These are phyloP conservation scores for Penicillium sp. DNA, from an alignment of 2,329 filamentous ascomycete genomes.

Conservation along the genomic window DNA sequence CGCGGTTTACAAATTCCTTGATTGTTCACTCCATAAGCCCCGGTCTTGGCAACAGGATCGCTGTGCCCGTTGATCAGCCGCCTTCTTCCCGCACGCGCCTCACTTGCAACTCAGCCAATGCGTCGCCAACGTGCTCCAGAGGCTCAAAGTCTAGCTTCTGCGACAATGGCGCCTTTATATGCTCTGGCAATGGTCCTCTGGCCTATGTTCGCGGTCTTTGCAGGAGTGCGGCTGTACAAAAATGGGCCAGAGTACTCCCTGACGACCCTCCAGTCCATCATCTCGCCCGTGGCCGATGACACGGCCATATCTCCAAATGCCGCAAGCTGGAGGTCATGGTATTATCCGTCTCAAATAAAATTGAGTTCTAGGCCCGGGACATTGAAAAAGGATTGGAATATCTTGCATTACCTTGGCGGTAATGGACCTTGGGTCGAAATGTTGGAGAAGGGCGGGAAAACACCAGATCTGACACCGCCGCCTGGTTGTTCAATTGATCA, in stretches of 20 bases:
- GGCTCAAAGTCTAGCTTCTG: background rate
- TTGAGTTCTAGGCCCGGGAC: too few relatives aligned
- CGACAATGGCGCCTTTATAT: background rate
- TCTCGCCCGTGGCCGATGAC: background rate
- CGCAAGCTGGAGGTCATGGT: background rate
- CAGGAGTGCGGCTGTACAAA: background rate
- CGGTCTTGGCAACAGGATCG: background rate
- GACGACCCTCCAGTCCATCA: background rate
- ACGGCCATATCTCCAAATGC: background rate
- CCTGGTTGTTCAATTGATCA: conserved; percentile 4
- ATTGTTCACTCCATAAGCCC: background rate
- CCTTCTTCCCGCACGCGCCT: background rate
- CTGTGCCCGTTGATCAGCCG: background rate
- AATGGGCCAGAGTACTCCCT: background rate
- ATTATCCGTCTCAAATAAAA: background rate
- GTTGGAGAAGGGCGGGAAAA: background rate
- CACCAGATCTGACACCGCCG: background rate
- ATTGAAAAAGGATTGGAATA: background rate
- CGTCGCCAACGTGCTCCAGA: background rate
- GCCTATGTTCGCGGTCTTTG: background rate
- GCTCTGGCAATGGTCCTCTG: background rate
- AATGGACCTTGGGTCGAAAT: conserved; percentile 7
- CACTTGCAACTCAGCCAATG: background rate
- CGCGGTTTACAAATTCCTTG: background rate
- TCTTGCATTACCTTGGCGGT: conserved; percentile 4